Percentiles rank a stretch among this genome's conserved stretches.
phyloP scores from a whole-genome alignment of 495 filamentous ascomycete genomes.

The Pseudotulostoma volvatum region DNA sequence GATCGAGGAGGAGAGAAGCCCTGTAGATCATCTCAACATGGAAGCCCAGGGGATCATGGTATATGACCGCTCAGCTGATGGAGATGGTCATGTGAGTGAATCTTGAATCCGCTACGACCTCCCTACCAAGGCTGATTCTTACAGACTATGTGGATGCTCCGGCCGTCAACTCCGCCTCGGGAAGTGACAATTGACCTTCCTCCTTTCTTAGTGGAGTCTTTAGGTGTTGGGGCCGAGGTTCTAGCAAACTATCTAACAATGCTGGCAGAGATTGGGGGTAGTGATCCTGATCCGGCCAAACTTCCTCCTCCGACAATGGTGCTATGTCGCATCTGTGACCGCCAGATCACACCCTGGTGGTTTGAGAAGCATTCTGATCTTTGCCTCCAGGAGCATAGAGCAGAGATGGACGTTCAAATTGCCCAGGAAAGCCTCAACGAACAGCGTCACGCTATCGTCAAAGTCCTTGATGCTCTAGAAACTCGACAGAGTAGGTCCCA shows the following conservation, averaged over 20 bases:
- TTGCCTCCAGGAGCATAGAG: conserved; percentile 86
- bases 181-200: conserved; percentile 94
- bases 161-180: conserved; percentile 72
- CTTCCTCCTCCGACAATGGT: conserved; percentile 80
- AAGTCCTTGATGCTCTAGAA: conserved; percentile 82
- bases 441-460: conserved; percentile 90
- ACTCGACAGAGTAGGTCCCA: conserved; percentile 52
- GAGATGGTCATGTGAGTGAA: conserved; percentile 70
- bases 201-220: conserved; percentile 73
- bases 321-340: conserved; percentile 91
- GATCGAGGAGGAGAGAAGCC: conserved; percentile 23
- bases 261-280: conserved; percentile 69
- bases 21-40: conserved; percentile 49
- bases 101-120: neutral
- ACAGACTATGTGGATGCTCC: conserved; percentile 99
- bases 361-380: conserved; percentile 97
- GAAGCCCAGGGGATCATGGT: conserved; percentile 98
- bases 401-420: conserved; percentile 94
- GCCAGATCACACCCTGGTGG: conserved; percentile 98
- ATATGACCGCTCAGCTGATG: conserved; percentile 74
- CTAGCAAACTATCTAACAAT: conserved; percentile 83
- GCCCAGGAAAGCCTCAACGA: conserved; percentile 86
- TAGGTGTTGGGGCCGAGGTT: conserved; percentile 88
- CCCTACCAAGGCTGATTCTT: neutral
- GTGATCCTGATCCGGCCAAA: conserved; percentile 73